A percentile compares a stretch with the other conserved stretches of the same genome.
Evolutionary conservation across 2,329 filamentous ascomycete species (phyloP).

Genomic region (Cercospora sesami): DNA sequence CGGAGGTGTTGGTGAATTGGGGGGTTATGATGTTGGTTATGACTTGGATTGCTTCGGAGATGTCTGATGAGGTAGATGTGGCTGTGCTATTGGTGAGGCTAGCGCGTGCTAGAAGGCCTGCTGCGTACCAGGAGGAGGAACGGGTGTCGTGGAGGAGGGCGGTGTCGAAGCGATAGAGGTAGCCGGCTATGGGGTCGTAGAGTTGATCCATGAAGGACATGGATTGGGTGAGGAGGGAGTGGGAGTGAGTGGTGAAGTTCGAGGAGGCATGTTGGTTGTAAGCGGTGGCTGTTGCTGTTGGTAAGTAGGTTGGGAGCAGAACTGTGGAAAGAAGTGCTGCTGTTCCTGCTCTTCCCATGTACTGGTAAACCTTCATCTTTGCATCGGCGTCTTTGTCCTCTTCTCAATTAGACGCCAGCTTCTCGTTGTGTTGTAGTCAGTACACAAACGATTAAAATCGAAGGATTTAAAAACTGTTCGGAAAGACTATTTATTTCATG

Average conservation of each 20-base stretch:
- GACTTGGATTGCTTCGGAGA: conserved; percentile 52
- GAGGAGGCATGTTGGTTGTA: neutral
- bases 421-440: neutral
- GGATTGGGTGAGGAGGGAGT: conserved; percentile 20
- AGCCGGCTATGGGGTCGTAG: conserved; percentile 55
- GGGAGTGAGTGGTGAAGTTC: neutral
- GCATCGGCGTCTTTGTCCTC: neutral
- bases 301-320: neutral
- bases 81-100: conserved; percentile 36
- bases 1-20: conserved; percentile 54
- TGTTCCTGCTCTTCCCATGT: neutral
- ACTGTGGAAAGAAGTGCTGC: neutral
- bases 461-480: neutral
- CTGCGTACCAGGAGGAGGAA: conserved; percentile 60
- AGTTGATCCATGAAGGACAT: conserved; percentile 49
- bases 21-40: conserved; percentile 55
- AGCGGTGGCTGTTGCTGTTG: neutral
- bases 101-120: conserved; percentile 56
- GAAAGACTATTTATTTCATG: neutral
- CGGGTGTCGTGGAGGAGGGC: conserved; percentile 59
- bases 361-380: neutral
- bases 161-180: conserved; percentile 51
- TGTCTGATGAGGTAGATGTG: conserved; percentile 42
- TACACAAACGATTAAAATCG: neutral
- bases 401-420: neutral